These are phyloP conservation scores for Spinacia oleracea DNA, from an alignment of 179 eudicot species.

Conservation along the genomic window DNA sequence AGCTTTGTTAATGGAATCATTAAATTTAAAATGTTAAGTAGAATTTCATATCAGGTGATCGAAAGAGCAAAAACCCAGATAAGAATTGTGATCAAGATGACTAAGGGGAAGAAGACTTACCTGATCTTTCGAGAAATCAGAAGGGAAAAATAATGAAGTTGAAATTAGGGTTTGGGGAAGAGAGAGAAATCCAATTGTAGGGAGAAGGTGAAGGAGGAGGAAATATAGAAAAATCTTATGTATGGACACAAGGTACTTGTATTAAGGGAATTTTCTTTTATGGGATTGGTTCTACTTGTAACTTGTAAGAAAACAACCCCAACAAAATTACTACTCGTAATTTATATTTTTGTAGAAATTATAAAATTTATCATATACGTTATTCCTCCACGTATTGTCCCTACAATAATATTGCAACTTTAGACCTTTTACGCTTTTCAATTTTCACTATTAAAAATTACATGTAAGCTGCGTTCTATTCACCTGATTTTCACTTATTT, in stretches of 20 bases:
- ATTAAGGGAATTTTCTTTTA: not conserved
- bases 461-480: no score
- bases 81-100: slow-evolving; percentile 32
- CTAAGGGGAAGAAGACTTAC: slow-evolving; percentile 26
- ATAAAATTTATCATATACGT: no score
- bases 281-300: slow-evolving; percentile 6
- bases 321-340: not conserved
- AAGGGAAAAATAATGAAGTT: slow-evolving; percentile 17
- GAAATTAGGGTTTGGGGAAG: slow-evolving; percentile 45
- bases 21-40: slow-evolving; percentile 24
- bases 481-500: no score
- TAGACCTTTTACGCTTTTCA: no score
- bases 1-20: slow-evolving; percentile 34
- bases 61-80: slow-evolving; percentile 26
- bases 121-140: slow-evolving; percentile 36
- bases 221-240: slow-evolving; percentile 34
- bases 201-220: not conserved
- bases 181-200: slow-evolving; percentile 27
- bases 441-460: no score
- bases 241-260: slow-evolving; percentile 5
- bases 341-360: no score
- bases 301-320: not conserved
- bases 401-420: no score
- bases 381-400: no score
- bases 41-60: slow-evolving; percentile 26